These are phyloP conservation scores for Schizonepeta tenuifolia DNA, from an alignment of 257 asterid species.

Conservation along the genomic window DNA sequence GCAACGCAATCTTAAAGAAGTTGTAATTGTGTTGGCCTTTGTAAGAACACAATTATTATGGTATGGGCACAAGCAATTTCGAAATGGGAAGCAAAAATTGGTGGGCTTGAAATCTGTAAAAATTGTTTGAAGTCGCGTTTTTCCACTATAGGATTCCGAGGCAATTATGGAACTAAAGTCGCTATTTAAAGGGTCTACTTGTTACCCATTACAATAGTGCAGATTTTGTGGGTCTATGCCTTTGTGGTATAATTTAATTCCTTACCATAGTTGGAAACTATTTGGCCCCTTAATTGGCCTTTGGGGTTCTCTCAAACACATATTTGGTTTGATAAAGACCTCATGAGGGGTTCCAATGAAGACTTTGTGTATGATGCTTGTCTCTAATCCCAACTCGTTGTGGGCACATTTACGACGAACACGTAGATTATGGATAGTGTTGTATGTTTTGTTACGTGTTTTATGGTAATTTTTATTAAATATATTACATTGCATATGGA, in stretches of 20 bases:
- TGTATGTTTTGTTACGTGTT: not conserved
- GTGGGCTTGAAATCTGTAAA: constrained; percentile 37
- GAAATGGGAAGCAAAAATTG: constrained; percentile 28
- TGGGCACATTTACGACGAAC: not conserved
- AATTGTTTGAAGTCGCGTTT: constrained; percentile 33
- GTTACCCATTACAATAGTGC: constrained; percentile 40
- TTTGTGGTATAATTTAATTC: constrained; percentile 29
- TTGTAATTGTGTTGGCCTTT: constrained; percentile 36
- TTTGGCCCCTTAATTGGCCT: constrained; percentile 31
- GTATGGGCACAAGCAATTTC: constrained; percentile 7
- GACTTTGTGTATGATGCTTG: not conserved
- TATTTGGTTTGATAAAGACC: constrained; percentile 20
- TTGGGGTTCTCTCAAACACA: constrained; percentile 23
- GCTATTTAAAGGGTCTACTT: constrained; percentile 32
- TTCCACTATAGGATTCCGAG: constrained; percentile 29
- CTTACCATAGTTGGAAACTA: constrained; percentile 33
- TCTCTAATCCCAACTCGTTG: not conserved
- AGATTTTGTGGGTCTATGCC: constrained; percentile 45
- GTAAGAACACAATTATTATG: constrained; percentile 23
- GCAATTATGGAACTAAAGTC: constrained; percentile 40
- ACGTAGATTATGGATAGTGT: not conserved
- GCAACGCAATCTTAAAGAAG: too few species aligned
- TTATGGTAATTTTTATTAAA: too few species aligned
- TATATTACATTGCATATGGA: too few species aligned
- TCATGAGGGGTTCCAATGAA: not conserved